These are phyloP conservation scores for Prototheca cutis DNA, from an alignment of 163 green algal species.

Conservation along the genomic window DNA sequence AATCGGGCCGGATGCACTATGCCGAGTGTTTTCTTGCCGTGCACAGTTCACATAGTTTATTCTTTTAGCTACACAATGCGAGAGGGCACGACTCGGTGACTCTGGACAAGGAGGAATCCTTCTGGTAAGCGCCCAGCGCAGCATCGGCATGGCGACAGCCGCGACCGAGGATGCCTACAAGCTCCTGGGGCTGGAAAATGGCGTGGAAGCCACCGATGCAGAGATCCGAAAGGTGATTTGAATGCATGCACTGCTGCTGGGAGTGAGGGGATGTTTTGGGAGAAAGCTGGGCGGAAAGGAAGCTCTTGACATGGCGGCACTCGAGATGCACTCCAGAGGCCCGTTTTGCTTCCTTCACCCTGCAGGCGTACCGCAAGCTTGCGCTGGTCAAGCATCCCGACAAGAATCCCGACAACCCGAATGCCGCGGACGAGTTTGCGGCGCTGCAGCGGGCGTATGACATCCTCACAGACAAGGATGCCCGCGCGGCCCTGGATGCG, in stretches of 20 bases:
- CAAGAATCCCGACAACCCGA: conserved; percentile 64
- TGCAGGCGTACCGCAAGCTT: conserved; percentile 59
- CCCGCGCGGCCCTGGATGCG: conserved; percentile 49
- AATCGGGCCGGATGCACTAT: no score
- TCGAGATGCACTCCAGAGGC: background rate
- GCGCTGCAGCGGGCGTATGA: conserved; percentile 58
- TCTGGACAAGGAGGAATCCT: no score
- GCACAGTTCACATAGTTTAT: no score
- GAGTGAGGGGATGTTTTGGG: background rate
- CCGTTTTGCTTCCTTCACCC: background rate
- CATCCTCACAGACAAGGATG: conserved; percentile 65
- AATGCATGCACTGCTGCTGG: background rate
- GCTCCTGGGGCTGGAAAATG: conserved; percentile 44
- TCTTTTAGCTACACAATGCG: no score
- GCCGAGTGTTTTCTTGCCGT: no score
- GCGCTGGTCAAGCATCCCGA: conserved; percentile 75
- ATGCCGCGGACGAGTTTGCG: conserved; percentile 42
- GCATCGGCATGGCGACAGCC: no score
- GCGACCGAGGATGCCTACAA: conserved; percentile 55
- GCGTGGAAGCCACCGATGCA: conserved; percentile 32
- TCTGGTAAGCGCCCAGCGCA: no score
- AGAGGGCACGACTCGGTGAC: no score
- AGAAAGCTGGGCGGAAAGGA: background rate
- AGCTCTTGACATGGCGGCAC: background rate
- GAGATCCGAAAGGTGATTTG: conserved; percentile 59